Base-by-base conservation (phyloP, 2,329 filamentous ascomycete genomes). In the Rhynchosporium graminicola region DNA sequence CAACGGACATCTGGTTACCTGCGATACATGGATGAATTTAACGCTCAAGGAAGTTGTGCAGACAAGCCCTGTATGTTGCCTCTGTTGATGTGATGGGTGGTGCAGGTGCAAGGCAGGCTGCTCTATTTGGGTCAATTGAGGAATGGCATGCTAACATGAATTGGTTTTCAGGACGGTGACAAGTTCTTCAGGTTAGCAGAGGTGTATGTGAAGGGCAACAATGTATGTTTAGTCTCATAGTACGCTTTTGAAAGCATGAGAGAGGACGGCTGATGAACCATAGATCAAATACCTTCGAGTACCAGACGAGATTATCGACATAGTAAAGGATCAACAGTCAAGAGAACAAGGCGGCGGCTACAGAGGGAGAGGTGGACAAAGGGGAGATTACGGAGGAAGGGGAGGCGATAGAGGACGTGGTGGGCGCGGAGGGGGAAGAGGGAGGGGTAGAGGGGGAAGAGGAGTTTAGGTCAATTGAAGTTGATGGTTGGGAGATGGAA, bases 21-120 rank as follows among this genome's bases (percentile, higher is more conserved):
- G 94, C 86, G 95, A 99, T 77, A 99, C 94, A 55, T 99, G 95
- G 92, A 99, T 99, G 95, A 99, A 99, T 80, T 81, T 99, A 71
- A 98, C 94, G 2, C 80, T 99, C 69, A 96, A 95, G 77, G 95
- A 98, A 77, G 96, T 99, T 28, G 91, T 98, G 42, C 94, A 98
- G 78, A 98, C 95, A 20, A 97, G 90, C 75, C 88, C 94, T 29
- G 87, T 89, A 78, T 57, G 82, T 70, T 31, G 55, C 28, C 33
- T 54, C 28, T 57, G 26, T 28, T 10, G 31, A 38, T 28, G 3
- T 33, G 36, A n/a, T 8, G 9, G 50, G 10, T 54, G n/a, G 36
- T 1, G n/a, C 4, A n/a, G 29, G 36, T 6, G 12, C 7, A 20
- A 26, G 5, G 8, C 26, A 36, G 20, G 6, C 20, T 9, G 40